These are phyloP conservation scores for Diaporthe aspalathi DNA, from an alignment of 2,329 filamentous ascomycete genomes.

Conservation along the genomic window DNA sequence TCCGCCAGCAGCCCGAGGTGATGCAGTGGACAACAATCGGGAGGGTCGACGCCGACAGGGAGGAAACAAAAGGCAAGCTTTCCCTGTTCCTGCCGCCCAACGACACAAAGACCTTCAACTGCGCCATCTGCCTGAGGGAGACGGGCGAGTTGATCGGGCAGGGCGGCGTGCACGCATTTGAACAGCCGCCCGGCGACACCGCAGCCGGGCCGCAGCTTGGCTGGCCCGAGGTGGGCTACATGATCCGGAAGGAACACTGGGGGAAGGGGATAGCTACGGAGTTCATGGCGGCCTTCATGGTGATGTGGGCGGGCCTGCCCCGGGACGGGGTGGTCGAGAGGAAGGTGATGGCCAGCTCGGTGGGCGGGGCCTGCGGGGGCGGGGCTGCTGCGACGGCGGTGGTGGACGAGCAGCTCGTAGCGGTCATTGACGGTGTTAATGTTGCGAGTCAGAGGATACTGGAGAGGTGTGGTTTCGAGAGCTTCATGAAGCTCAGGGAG, in stretches of 20 bases:
- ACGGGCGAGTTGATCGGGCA: slow-evolving; percentile 64
- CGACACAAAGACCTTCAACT: slow-evolving; percentile 66
- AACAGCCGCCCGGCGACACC: slow-evolving; percentile 51
- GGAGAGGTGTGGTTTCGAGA: slow-evolving; percentile 65
- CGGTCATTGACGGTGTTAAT: slow-evolving; percentile 63
- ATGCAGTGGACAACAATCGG: slow-evolving; percentile 66
- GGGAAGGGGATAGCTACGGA: slow-evolving; percentile 68
- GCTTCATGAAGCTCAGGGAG: slow-evolving; percentile 49
- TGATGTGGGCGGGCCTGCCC: slow-evolving; percentile 61
- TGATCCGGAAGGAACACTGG: slow-evolving; percentile 65
- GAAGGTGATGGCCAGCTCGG: slow-evolving; percentile 54
- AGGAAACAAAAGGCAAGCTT: slow-evolving; percentile 56
- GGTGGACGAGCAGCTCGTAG: slow-evolving; percentile 56
- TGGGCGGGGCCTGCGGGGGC: slow-evolving; percentile 38
- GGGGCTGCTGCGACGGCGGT: slow-evolving; percentile 47
- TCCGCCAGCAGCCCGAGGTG: slow-evolving; percentile 69
- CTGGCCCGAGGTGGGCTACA: slow-evolving; percentile 71
- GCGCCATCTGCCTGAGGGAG: slow-evolving; percentile 59
- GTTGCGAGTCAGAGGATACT: slow-evolving; percentile 66
- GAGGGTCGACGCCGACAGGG: slow-evolving; percentile 55
- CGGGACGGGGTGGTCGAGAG: slow-evolving; percentile 55
- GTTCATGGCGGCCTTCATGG: slow-evolving; percentile 60
- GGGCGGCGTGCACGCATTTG: slow-evolving; percentile 55
- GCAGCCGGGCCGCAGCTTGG: slow-evolving; percentile 15
- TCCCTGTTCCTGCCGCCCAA: slow-evolving; percentile 58